Conservation (phyloP, 805 yeast species). For the Ogataea paraovalis region DNA sequence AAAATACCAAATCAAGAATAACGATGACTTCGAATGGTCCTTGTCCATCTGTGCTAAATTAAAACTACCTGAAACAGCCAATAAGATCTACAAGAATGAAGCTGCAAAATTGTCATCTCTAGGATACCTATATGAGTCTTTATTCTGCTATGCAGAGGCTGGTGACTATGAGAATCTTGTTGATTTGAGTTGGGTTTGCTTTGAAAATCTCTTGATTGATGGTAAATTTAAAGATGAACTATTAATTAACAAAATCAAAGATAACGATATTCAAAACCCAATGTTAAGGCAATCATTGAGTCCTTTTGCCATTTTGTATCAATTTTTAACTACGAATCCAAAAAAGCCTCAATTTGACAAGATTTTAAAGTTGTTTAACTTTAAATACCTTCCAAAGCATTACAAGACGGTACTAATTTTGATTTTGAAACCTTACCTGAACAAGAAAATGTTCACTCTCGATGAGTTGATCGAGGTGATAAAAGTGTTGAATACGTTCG, state of each 20-base stretch:
- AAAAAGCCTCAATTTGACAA: constrained; percentile 27
- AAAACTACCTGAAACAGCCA: constrained; percentile 55
- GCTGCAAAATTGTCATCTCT: constrained; percentile 34
- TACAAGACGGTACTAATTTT: constrained; percentile 46
- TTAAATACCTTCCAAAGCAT: constrained; percentile 51
- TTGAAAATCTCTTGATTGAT: constrained; percentile 53
- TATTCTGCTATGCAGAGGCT: constrained; percentile 60
- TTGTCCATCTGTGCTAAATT: constrained; percentile 68
- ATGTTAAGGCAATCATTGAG: constrained; percentile 63
- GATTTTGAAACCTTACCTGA: constrained; percentile 39
- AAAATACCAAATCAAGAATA: constrained; percentile 54
- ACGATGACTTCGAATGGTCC: constrained; percentile 79
- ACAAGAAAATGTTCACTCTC: constrained; percentile 13
- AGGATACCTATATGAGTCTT: constrained; percentile 49
- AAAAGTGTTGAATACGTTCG: constrained; percentile 23
- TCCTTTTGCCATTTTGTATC: constrained; percentile 63
- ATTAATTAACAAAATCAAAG: constrained; percentile 27
- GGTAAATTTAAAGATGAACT: constrained; percentile 50
- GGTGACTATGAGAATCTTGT: constrained; percentile 51
- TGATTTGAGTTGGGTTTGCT: constrained; percentile 54
- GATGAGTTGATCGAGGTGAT: constrained; percentile 24
- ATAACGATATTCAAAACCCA: constrained; percentile 37
- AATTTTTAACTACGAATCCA: constrained; percentile 38
- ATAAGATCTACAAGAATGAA: constrained; percentile 49
- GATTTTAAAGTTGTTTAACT: constrained; percentile 39